phyloP scores from a whole-genome alignment of 192 early-diverging fungal genomes.

The Umbelopsis sp. region DNA sequence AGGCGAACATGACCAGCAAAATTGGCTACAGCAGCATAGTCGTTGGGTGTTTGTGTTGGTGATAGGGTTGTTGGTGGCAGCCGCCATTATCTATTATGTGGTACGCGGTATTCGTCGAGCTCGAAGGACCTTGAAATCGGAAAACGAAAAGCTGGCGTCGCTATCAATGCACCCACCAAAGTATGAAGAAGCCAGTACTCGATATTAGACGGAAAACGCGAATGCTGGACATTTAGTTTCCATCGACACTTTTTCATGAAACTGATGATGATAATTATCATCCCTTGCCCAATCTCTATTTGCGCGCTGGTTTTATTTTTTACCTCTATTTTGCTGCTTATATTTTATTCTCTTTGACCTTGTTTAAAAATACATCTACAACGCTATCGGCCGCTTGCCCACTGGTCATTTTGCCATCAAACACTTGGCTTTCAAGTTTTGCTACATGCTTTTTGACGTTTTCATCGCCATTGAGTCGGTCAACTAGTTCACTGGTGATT shows the following conservation, averaged over 20 bases:
- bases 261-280: too few relatives aligned
- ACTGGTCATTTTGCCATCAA: constrained; percentile 50
- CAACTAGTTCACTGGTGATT: constrained; percentile 63
- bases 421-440: constrained; percentile 48
- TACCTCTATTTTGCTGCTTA: neutral
- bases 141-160: constrained; percentile 15
- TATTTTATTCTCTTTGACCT: constrained; percentile 17
- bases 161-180: neutral
- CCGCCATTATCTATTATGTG: constrained; percentile 32
- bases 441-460: constrained; percentile 40
- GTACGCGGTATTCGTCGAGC: constrained; percentile 9
- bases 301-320: neutral
- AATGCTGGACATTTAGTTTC: constrained; percentile 7
- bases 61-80: constrained; percentile 25
- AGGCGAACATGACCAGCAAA: constrained; percentile 16
- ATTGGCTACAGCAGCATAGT: constrained; percentile 37
- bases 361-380: constrained; percentile 52
- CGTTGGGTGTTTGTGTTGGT: constrained; percentile 41
- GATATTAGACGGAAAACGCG: neutral
- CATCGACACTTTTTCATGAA: too few relatives aligned
- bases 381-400: constrained; percentile 55
- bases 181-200: neutral
- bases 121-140: neutral
- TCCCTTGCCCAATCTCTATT: neutral
- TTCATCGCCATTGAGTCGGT: constrained; percentile 46